Evolutionary conservation across 2,329 filamentous ascomycete species (phyloP).

Genomic region (Claviceps monticola): DNA sequence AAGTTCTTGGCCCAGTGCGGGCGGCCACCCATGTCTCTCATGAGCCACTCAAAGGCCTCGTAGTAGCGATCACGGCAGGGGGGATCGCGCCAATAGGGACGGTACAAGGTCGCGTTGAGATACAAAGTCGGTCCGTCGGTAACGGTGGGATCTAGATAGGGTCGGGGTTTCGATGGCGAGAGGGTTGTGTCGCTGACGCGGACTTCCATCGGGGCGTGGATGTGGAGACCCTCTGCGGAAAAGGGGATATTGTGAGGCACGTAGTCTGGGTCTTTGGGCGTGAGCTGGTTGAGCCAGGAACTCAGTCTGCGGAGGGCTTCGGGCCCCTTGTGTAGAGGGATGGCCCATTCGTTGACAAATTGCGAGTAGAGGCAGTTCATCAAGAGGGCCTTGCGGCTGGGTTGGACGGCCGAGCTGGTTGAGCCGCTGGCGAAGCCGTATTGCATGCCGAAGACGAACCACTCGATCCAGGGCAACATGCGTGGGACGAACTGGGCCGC

Average conservation of each 20-base stretch:
- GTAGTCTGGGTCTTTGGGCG: slow-evolving; percentile 49
- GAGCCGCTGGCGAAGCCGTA: slow-evolving; percentile 72
- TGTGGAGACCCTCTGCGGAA: slow-evolving; percentile 62
- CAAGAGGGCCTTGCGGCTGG: slow-evolving; percentile 64
- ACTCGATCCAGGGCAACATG: slow-evolving; percentile 78
- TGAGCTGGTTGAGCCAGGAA: slow-evolving; percentile 62
- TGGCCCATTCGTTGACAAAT: slow-evolving; percentile 95
- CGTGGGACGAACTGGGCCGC: slow-evolving; percentile 63
- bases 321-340: slow-evolving; percentile 73
- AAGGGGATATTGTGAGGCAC: slow-evolving; percentile 62
- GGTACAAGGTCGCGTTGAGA: slow-evolving; percentile 80
- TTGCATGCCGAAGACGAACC: slow-evolving; percentile 96
- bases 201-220: slow-evolving; percentile 89
- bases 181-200: slow-evolving; percentile 58
- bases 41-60: slow-evolving; percentile 79
- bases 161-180: slow-evolving; percentile 20
- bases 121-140: slow-evolving; percentile 63
- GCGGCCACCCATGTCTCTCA: slow-evolving; percentile 68
- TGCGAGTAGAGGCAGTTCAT: slow-evolving; percentile 99
- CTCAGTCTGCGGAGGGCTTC: slow-evolving; percentile 73
- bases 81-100: slow-evolving; percentile 66
- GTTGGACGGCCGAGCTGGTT: slow-evolving; percentile 62
- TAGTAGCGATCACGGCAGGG: slow-evolving; percentile 69
- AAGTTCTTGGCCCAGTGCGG: slow-evolving; percentile 97
- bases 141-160: slow-evolving; percentile 55